phyloP scores from a whole-genome alignment of 768 basidiomycete species.

The Termitomyces sp. region DNA sequence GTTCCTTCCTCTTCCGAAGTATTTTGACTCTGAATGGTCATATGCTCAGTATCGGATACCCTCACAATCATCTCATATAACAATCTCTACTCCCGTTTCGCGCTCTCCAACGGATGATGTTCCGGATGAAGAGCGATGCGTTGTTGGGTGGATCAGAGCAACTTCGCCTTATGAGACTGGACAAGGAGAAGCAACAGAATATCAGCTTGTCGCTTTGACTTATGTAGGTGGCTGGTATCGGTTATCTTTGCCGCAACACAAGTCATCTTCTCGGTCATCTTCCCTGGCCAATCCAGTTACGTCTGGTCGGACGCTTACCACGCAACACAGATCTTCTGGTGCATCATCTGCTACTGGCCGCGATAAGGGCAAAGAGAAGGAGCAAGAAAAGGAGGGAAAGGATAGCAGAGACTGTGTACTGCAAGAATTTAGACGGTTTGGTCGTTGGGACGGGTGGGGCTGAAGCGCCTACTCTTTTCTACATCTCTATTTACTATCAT shows the following conservation, averaged over 20 bases:
- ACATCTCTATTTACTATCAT: conserved; percentile 1
- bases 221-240: conserved; percentile 93
- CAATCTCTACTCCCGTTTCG: conserved; percentile 56
- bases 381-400: conserved; percentile 50
- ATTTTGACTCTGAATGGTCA: conserved; percentile 96
- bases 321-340: conserved; percentile 48
- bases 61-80: conserved; percentile 75
- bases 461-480: conserved; percentile 17
- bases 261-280: conserved; percentile 12
- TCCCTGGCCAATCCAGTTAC: conserved; percentile 21
- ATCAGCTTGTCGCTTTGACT: conserved; percentile 81
- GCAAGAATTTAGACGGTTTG: conserved; percentile 76
- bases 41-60: conserved; percentile 92
- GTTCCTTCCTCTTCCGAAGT: conserved; percentile 80
- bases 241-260: conserved; percentile 51
- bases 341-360: conserved; percentile 44
- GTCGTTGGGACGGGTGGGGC: conserved; percentile 88
- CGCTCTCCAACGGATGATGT: conserved; percentile 54
- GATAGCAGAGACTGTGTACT: conserved; percentile 62
- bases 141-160: conserved; percentile 78
- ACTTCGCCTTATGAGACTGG: conserved; percentile 30
- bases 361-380: conserved; percentile 60
- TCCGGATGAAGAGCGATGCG: conserved; percentile 79
- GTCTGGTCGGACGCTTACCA: conserved; percentile 35
- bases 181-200: conserved; percentile 32